A percentile compares a stretch with the other conserved stretches of the same genome.
These are phyloP conservation scores for Delphinella strobiligena DNA, from an alignment of 2,329 filamentous ascomycete genomes.

Conservation along the genomic window DNA sequence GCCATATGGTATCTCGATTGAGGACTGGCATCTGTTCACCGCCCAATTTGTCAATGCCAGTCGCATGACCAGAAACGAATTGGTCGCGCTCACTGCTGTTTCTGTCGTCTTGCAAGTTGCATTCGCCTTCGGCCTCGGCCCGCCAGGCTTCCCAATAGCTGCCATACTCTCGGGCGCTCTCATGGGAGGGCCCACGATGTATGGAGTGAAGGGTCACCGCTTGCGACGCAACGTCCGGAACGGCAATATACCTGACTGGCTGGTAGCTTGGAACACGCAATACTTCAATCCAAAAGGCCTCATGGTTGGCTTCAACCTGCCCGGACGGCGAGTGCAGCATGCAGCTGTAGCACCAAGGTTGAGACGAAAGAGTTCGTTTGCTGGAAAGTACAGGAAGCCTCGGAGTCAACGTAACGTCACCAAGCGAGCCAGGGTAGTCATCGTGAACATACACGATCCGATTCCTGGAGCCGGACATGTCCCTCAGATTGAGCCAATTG, in stretches of 20 bases:
- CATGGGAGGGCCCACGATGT: not conserved
- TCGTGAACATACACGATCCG: conserved; percentile 3
- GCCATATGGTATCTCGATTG: conserved; percentile 5
- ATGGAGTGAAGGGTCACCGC: conserved; percentile 2
- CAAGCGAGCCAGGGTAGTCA: conserved; percentile 1
- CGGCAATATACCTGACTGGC: conserved; percentile 6
- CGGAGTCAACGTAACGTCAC: conserved; percentile 1
- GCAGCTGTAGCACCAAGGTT: conserved; percentile 6
- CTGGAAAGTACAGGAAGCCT: conserved; percentile 1
- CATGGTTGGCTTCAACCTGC: conserved; percentile 5
- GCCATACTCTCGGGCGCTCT: not conserved
- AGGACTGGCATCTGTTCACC: conserved; percentile 5
- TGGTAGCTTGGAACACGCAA: conserved; percentile 4
- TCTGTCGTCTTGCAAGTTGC: not conserved
- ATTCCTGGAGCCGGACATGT: conserved; percentile 2
- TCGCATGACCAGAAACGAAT: conserved; percentile 1
- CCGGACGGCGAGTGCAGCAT: conserved; percentile 2
- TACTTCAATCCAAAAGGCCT: conserved; percentile 8
- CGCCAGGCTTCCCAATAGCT: conserved; percentile 3
- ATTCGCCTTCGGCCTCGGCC: not conserved
- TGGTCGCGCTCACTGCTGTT: not conserved
- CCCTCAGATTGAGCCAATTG: conserved; percentile 3
- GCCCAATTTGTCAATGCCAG: conserved; percentile 3
- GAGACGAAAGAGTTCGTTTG: not conserved
- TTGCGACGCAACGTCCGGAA: conserved; percentile 4